phyloP scores from a whole-genome alignment of 208 protist genomes.

The Leishmania turanica region DNA sequence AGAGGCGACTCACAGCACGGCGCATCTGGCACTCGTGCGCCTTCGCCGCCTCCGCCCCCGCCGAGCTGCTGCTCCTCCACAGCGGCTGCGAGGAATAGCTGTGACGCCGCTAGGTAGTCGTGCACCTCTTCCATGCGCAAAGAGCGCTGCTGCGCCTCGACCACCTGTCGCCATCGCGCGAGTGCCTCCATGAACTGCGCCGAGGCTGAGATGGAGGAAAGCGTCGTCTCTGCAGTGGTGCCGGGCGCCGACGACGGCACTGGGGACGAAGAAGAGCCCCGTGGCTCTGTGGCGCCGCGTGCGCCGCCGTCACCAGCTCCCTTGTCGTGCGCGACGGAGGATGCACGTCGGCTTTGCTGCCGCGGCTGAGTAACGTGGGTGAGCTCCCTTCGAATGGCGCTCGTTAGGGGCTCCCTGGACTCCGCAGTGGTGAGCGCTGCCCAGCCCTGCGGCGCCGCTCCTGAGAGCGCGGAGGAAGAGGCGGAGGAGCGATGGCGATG shows the following conservation, averaged over 20 bases:
- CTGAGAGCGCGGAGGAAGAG: not conserved
- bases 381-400: not conserved
- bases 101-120: constrained; percentile 13
- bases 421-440: not conserved
- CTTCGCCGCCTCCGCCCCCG: not conserved
- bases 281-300: not conserved
- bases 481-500: not conserved
- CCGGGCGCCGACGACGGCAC: not conserved
- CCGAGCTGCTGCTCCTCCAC: constrained; percentile 16
- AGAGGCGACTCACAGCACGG: not conserved
- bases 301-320: not conserved
- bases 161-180: constrained; percentile 16
- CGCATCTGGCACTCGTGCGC: not conserved
- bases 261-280: not conserved
- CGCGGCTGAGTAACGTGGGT: not conserved
- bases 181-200: not conserved
- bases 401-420: not conserved
- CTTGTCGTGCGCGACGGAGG: not conserved
- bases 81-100: constrained; percentile 22
- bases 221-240: not conserved
- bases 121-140: constrained; percentile 20
- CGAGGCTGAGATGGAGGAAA: not conserved
- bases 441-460: constrained; percentile 1
- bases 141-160: constrained; percentile 13
- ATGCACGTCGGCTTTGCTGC: not conserved